Conservation (phyloP, 1,284 basidiomycete species). For the Trametes versicolor region DNA sequence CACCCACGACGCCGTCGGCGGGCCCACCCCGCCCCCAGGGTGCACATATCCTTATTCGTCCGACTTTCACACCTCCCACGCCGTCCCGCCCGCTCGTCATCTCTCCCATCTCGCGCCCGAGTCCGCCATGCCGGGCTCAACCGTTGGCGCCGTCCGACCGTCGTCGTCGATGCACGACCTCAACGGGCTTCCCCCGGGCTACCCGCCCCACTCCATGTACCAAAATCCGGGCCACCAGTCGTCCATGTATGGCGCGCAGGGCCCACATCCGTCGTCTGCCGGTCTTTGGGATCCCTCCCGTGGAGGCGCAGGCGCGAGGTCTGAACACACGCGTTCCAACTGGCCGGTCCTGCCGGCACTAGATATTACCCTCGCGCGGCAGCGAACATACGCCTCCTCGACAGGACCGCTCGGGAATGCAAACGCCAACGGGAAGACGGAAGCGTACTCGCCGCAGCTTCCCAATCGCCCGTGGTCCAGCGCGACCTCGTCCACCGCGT, state of each 20-base stretch:
- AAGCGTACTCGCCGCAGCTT: constrained; percentile 42
- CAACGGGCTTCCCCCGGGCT: constrained; percentile 25
- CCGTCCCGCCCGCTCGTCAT: constrained; percentile 22
- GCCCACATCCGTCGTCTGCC: constrained; percentile 16
- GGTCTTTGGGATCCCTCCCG: constrained; percentile 38
- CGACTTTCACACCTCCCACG: constrained; percentile 33
- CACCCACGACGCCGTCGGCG: constrained; percentile 17
- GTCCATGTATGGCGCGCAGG: constrained; percentile 19
- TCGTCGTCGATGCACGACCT: constrained; percentile 34
- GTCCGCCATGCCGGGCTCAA: constrained; percentile 21
- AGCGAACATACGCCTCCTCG: constrained; percentile 31
- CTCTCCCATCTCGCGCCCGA: constrained; percentile 25
- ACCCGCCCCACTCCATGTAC: constrained; percentile 31
- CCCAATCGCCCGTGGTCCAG: constrained; percentile 45
- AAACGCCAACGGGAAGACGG: constrained; percentile 27
- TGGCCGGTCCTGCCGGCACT: constrained; percentile 45
- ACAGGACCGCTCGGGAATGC: not conserved
- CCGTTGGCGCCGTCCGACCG: constrained; percentile 33
- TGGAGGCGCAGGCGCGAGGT: constrained; percentile 11
- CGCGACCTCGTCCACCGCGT: constrained; percentile 41
- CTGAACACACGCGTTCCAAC: constrained; percentile 35
- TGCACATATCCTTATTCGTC: constrained; percentile 35
- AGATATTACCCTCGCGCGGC: constrained; percentile 40
- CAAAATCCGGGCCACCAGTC: constrained; percentile 22
- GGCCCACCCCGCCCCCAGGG: constrained; percentile 23